phyloP scores from a whole-genome alignment of 352 stramenopile species.

The Phytophthora tubulina region DNA sequence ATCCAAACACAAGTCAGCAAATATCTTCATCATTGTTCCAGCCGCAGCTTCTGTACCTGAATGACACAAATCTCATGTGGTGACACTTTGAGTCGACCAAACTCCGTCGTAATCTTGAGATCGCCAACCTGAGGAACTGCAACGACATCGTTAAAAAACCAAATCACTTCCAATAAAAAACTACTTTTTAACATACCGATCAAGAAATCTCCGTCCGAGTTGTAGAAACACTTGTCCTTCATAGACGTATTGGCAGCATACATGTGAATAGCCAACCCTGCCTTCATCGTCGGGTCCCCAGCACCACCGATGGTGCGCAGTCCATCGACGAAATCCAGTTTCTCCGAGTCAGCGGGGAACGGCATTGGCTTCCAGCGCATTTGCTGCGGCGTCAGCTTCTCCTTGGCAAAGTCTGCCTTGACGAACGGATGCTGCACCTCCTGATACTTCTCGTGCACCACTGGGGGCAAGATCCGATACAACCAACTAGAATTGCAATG shows the following conservation, averaged over 20 bases:
- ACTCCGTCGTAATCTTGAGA: conserved; percentile 95
- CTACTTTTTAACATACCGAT: conserved; percentile 63
- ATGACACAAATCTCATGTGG: conserved; percentile 96
- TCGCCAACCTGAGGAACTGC: conserved; percentile 91
- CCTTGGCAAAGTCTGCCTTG: conserved; percentile 74
- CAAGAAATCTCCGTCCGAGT: conserved; percentile 97
- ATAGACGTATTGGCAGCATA: conserved; percentile 94
- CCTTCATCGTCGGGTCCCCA: conserved; percentile 91
- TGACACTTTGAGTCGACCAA: conserved; percentile 87
- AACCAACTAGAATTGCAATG: conserved; percentile 80
- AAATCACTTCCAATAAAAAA: background rate
- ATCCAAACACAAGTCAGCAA: conserved; percentile 1
- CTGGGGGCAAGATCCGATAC: conserved; percentile 93
- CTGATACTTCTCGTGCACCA: conserved; percentile 84
- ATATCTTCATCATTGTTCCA: background rate
- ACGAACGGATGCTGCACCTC: conserved; percentile 56
- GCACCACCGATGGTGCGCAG: conserved; percentile 89
- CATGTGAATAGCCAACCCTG: conserved; percentile 94
- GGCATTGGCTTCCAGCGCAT: conserved; percentile 93
- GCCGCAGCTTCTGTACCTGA: conserved; percentile 53
- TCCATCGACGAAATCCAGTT: conserved; percentile 91
- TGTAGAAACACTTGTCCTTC: conserved; percentile 93
- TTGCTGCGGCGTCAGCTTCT: conserved; percentile 90
- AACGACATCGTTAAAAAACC: background rate
- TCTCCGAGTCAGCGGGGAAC: conserved; percentile 56